Evolutionary conservation across 148 eudicot species (phyloP).

Genomic region (Spergularia bocconei): DNA sequence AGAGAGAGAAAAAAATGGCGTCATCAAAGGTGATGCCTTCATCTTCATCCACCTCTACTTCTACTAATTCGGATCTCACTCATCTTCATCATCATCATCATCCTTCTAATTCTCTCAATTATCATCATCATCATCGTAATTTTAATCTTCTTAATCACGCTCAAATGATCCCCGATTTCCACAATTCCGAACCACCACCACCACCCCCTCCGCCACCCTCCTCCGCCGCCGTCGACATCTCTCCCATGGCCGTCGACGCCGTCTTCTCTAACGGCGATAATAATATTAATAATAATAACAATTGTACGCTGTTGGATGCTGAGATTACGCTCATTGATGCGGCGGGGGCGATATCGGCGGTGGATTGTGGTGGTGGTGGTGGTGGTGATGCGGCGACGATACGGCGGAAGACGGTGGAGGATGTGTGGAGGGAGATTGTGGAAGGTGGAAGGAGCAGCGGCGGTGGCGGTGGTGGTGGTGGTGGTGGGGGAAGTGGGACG

Average conservation of each 20-base stretch:
- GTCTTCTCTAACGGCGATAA: not conserved
- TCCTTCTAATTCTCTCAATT: not conserved
- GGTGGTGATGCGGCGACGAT: constrained; percentile 14
- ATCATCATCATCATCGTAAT: not conserved
- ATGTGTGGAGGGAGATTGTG: constrained; percentile 82
- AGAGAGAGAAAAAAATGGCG: constrained; percentile 40
- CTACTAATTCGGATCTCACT: constrained; percentile 46
- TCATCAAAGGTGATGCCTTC: constrained; percentile 55
- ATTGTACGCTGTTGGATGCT: constrained; percentile 21
- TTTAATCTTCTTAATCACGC: constrained; percentile 18
- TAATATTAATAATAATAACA: too few relatives aligned
- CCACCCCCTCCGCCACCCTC: not conserved
- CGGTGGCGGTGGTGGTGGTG: too few relatives aligned
- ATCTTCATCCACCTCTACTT: constrained; percentile 21
- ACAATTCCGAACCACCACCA: constrained; percentile 10
- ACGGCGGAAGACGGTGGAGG: constrained; percentile 54
- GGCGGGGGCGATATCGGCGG: constrained; percentile 52
- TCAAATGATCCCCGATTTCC: constrained; percentile 32
- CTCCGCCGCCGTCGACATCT: not conserved
- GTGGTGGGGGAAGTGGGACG: too few relatives aligned
- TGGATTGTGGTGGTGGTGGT: constrained; percentile 16
- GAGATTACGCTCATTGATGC: constrained; percentile 56
- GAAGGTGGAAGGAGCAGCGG: constrained; percentile 26
- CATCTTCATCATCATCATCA: constrained; percentile 15
- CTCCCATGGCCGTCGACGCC: not conserved